Evolutionary conservation across 306 rosid genomes (phyloP).

Genomic region (Citrullus mucosospermus): DNA sequence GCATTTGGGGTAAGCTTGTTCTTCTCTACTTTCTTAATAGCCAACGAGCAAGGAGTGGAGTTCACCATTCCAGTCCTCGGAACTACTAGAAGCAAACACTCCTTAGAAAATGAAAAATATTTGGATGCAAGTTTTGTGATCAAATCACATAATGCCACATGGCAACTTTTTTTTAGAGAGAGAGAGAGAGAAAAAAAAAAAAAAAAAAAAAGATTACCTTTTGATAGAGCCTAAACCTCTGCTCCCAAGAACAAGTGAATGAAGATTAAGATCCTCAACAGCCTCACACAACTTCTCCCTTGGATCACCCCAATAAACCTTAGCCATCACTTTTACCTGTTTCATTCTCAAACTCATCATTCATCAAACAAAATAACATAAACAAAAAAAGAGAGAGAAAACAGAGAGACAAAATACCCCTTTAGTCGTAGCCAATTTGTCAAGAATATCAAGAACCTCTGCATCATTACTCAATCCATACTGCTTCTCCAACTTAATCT

Average conservation of each 20-base stretch:
- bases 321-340: slow-evolving; percentile 44
- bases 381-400: neutral
- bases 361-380: slow-evolving; percentile 18
- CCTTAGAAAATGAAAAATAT: too few relatives aligned
- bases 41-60: too few relatives aligned
- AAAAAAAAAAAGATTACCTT: neutral
- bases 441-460: neutral
- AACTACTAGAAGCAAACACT: too few relatives aligned
- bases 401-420: neutral
- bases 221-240: slow-evolving; percentile 28
- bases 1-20: too few relatives aligned
- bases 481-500: slow-evolving; percentile 46
- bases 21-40: too few relatives aligned
- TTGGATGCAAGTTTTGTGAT: too few relatives aligned
- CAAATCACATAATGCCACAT: too few relatives aligned
- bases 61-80: too few relatives aligned
- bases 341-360: neutral
- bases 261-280: slow-evolving; percentile 20
- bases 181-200: too few relatives aligned
- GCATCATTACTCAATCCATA: slow-evolving; percentile 57
- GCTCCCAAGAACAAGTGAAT: slow-evolving; percentile 53
- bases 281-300: neutral
- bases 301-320: slow-evolving; percentile 86
- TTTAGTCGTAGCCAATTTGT: neutral
- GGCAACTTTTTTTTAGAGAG: too few relatives aligned